Base-by-base conservation (phyloP, 306 rosid species). In the Clitoria ternatea region DNA sequence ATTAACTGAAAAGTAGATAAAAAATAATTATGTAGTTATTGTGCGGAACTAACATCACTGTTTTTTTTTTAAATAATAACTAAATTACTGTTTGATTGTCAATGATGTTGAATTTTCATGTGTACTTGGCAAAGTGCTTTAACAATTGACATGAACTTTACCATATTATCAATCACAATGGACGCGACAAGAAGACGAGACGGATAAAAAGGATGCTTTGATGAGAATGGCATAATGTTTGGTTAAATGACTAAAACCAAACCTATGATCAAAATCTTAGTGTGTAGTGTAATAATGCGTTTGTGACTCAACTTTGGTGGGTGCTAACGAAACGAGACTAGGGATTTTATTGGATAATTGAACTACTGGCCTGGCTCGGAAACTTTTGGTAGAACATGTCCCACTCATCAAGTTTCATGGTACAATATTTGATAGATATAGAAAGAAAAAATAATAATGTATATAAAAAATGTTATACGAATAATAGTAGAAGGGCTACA, bases 191-290 rank as follows among this genome's bases (percentile, higher is more conserved):
- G 18, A 70, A 54, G 27, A 54, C 32, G 39, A 12, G n/a, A n/a
- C n/a, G 20, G 27, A 39, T 39, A 23, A 11, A 70, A 37, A 18
- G 10, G 66, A 19, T 54, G 33, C 9, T 39, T 55, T 26, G 42
- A 53, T 29, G 45, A 70, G 67, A 56, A 43, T 57, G 4, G 66
- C 44, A 30, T 57, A 47, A 57, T 71, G 57, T 43, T 71, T 43
- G 67, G 24, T 18, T 66, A 60, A 56, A 55, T 37, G 65, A 69
- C 65, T 39, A 2, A 53, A 69, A 69, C 74, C 53, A 13, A 69
- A 53, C 52, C 7, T 6, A 5, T 37, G 56, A 32, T 40, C 9
- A 42, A 27, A 54, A 26, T 26, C 54, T 14, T 13, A 9, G 45
- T 13, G 11, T 66, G n/a, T n/a, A n/a, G n/a, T 7, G 43, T 24